Evolutionary conservation across 148 eudicot genomes (phyloP), one percentile per base, ranked within the genome.

Genomic region (Vaccinium myrtillus): DNA sequence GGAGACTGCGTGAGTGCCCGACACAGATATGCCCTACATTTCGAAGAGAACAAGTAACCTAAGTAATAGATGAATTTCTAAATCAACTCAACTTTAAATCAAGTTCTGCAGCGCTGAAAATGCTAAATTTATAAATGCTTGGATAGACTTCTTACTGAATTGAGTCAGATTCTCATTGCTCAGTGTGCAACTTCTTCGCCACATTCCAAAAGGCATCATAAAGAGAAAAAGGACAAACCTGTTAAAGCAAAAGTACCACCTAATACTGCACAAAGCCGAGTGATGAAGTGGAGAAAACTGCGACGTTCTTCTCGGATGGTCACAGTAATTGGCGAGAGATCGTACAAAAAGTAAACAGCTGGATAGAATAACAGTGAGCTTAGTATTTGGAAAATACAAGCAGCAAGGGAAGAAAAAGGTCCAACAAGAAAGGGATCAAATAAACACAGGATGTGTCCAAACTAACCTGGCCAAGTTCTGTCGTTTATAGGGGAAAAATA

Each of bases 221-320:
- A 65, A 55, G 61, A 81, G 77, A 55, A 27, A 39, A 73, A 51
- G 63, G 58, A 82, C 93, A 83, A 80, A 97, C 99, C 98, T 90
- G 99, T 97, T 82, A 97, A 85, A 83, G 99, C 99, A 88, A 97
- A 97, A 79, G 99, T 97, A 83, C 99, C 99, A 74, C 99, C 99
- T 81, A 97, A 88, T 77, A 97, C 98, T 56, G 99, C 99, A 93
- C 98, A 94, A 81, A 97, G 95, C 80, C 99, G 95, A 71, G 99
- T 97, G 81, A 97, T 90, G 89, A 97, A 95, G 89, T 97, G 99
- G 78, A 97, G 98, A 86, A 97, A 97, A 88, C 96, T 97, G 86
- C 97, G 98, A 56, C 98, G 95, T 84, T 97, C 98, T 86, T 97
- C 99, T 86, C 88, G 93, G 85, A 97, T 97, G 80, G 98, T 97